Evolutionary conservation across 768 basidiomycete species (phyloP), one percentile per base, ranked within the genome.

Genomic region (Termitomyces titanicus): DNA sequence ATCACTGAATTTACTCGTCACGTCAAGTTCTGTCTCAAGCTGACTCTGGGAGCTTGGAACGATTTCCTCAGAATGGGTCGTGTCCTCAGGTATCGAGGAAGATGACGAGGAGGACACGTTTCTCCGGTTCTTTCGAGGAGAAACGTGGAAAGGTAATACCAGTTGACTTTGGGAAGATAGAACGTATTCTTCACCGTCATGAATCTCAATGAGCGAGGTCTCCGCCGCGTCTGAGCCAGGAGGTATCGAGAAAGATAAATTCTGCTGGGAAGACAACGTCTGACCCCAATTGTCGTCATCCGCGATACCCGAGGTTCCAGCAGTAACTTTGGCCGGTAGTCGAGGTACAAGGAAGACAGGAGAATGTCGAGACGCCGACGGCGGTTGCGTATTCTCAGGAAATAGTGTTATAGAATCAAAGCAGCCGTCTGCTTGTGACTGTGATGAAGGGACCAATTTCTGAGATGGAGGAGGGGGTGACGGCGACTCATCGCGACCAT

Each of bases 1-100:
- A 35, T 37, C 25, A 51, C 47, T 54, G 24, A 58, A 33, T 50
- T 31, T 27, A 40, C 47, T 51, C 10, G 60, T 62, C 6, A 66
- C 57, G 22, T 39, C 60, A 24, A 76, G 58, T 48, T 77, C 74
- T n/a, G 58, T 57, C 56, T 80, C 78, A 47, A 56, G 58, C 44
- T 77, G 74, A 54, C 70, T 75, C 56, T 79, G 79, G 31, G 78
- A 80, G 53, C 75, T 80, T 15, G 73, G 75, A n/a, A 79, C 65
- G 9, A 68, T 48, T 47, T 74, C 73, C 13, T 64, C 63, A 13
- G 18, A 50, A 10, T 24, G 48, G 3, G 29, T 34, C 11, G 18
- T 48, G 27, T 47, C 48, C 35, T 55, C 51, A n/a, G 57, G 24
- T 24, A 48, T 25, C 35, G 62, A 57, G 25, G 31, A 25, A 35